These are phyloP conservation scores for Trichoderma breve DNA, from an alignment of 2,329 filamentous ascomycete genomes.

Conservation along the genomic window DNA sequence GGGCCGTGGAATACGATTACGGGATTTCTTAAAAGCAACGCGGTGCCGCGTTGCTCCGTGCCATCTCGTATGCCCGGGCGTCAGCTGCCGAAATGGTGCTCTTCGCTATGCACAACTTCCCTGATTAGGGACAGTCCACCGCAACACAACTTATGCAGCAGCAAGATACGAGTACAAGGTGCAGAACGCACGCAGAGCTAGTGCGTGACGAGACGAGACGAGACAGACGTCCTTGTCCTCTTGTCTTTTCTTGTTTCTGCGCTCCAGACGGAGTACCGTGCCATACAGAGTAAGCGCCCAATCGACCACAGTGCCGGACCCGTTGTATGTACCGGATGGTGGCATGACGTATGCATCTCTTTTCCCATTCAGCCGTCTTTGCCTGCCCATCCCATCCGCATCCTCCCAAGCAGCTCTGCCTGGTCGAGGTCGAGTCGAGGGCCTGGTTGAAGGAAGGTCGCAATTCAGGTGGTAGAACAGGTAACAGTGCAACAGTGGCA, in stretches of 20 bases:
- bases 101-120: background rate
- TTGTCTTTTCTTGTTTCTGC: background rate
- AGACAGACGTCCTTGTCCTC: background rate
- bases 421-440: background rate
- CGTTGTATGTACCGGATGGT: constrained; percentile 6
- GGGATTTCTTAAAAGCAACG: background rate
- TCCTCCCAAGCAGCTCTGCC: background rate
- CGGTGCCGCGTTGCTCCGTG: constrained; percentile 1
- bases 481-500: background rate
- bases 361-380: background rate
- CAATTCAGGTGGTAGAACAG: background rate
- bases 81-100: constrained; percentile 18
- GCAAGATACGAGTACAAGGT: background rate
- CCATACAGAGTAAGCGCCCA: background rate
- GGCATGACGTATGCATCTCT: constrained; percentile 12
- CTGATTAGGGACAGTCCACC: constrained; percentile 4
- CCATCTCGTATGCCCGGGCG: constrained; percentile 19
- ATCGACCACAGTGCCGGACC: background rate
- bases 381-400: background rate
- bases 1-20: constrained; percentile 19
- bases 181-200: background rate
- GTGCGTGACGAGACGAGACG: background rate
- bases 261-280: background rate
- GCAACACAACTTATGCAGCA: constrained; percentile 8
- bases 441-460: background rate